Evolutionary conservation across 2,329 filamentous ascomycete genomes (phyloP), one percentile per base, ranked within the genome.

Genomic region (Septoria petroselini): DNA sequence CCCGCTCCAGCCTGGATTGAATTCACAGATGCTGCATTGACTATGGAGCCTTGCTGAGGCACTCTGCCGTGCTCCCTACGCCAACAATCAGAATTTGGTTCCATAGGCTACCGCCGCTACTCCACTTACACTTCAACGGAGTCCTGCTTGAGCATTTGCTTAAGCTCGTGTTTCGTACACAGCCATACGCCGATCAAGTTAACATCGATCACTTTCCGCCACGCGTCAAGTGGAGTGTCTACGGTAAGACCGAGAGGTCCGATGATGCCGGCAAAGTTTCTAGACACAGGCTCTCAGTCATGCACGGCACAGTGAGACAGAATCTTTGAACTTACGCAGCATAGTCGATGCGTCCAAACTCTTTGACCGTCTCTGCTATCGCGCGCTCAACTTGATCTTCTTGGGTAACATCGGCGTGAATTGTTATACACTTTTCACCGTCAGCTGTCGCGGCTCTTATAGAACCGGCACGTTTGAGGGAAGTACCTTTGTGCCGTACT

Each of bases 11-110:
- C 53, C 51, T 61, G 58, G 49, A 68, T 57, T 3, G 67, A 66
- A 33, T 68, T 70, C 49, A 71, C 64, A 1, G 68, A 71, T 3
- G 69, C 62, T 33, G 69, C 69, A 47, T 72, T 73, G 31, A 73
- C 61, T 49, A 73, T 70, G 1, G 66, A 67, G 9, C 67, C 66
- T 37, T 53, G 52, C 33, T 62, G 60, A 8, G 57, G 53, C 1
- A 60, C 52, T 5, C 59, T 52, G 4, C 60, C 59, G 30, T 47
- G 37, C 27, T 62, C 59, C 11, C 58, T 53, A n/a, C 34, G 18
- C 9, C n/a, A 11, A 3, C 38, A 29, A 25, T 30, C 9, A 35
- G 12, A 38, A 37, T 25, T 19, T n/a, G n/a, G n/a, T n/a, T n/a
- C n/a, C n/a, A n/a, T n/a, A n/a, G n/a, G n/a, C n/a, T 33, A 15